Evolutionary conservation across 1,284 basidiomycete species (phyloP), one percentile per base, ranked within the genome.

Genomic region (Exobasidium rhododendri): DNA sequence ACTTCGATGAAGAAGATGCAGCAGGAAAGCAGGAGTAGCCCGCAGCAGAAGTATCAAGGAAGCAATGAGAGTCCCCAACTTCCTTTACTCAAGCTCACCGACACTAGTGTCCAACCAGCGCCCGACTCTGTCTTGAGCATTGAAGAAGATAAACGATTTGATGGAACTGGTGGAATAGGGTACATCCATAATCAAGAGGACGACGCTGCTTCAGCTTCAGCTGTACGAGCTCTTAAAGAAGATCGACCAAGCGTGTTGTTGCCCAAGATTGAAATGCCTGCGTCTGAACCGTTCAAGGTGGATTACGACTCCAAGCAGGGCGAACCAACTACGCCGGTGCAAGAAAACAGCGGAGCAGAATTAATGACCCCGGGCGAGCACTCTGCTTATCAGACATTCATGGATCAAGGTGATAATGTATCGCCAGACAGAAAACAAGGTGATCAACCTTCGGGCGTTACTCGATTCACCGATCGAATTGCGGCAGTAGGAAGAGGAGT

Each of bases 91-190:
- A 40, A 40, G 35, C 35, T 40, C 10, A 10, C 35, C 35, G 31
- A 60, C 20, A 11, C 44, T 4, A 11, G 58, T 17, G n/a, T n/a
- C n/a, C 31, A 50, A 14, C 24, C 53, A 24, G 3, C 22, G 6
- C 32, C 53, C 0, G 22, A n/a, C 28, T 26, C 53, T 2, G 32
- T 24, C 13, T 43, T 57, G 43, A 76, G 71, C 61, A 67, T 78
- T 20, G 66, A 63, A 26, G 58, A 74, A 43, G 72, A 77, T 63
- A 65, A 66, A 44, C 64, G 54, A 46, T 70, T 78, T 28, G 76
- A 78, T 49, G 76, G 76, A 31, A 75, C 70, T 3, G 76, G 76
- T 5, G 66, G 68, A 49, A 64, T 78, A 14, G 72, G 72, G 45
- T 26, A 74, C 0, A n/a, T n/a, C n/a, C n/a, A n/a, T n/a, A 50